Percentiles rank a stretch among this genome's conserved stretches.
Conservation (phyloP, 2,329 filamentous ascomycete species). For the Aspergillus oerlinghausenensis region DNA sequence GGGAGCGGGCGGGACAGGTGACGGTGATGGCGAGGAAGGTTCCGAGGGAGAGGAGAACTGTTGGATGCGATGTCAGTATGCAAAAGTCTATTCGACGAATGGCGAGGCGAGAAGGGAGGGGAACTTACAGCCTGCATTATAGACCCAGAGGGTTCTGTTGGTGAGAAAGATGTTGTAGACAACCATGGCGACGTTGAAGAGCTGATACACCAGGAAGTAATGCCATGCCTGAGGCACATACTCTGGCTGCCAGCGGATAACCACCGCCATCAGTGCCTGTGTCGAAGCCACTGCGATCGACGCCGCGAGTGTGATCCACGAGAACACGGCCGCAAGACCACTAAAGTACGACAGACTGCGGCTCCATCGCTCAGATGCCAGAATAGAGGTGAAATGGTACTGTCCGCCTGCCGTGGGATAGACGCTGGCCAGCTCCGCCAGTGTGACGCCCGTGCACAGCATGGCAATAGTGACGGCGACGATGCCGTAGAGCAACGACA, state of each 20-base stretch:
- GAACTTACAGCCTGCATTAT: slow-evolving; percentile 18
- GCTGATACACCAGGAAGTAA: slow-evolving; percentile 19
- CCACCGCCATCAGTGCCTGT: slow-evolving; percentile 18
- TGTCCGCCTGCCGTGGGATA: slow-evolving; percentile 28
- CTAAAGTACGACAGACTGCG: slow-evolving; percentile 19
- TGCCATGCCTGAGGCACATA: slow-evolving; percentile 18
- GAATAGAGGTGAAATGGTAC: slow-evolving; percentile 26
- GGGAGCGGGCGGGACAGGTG: slow-evolving; percentile 17
- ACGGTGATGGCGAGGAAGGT: slow-evolving; percentile 19
- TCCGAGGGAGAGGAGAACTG: slow-evolving; percentile 17
- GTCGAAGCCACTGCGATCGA: slow-evolving; percentile 15
- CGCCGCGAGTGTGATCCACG: slow-evolving; percentile 19
- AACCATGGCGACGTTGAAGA: slow-evolving; percentile 13
- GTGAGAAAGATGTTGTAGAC: slow-evolving; percentile 17
- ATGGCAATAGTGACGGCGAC: slow-evolving; percentile 18
- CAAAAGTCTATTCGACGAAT: background rate
- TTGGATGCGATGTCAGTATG: background rate
- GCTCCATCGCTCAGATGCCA: slow-evolving; percentile 21
- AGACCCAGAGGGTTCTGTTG: slow-evolving; percentile 20
- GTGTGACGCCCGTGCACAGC: slow-evolving; percentile 17
- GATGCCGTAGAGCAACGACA: slow-evolving; percentile 21
- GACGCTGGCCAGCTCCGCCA: slow-evolving; percentile 26
- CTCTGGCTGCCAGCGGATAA: slow-evolving; percentile 17
- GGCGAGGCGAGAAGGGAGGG: background rate
- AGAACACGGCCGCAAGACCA: slow-evolving; percentile 18